phyloP scores from a whole-genome alignment of 1,284 basidiomycete species.

The Pseudozyma hubeiensis region DNA sequence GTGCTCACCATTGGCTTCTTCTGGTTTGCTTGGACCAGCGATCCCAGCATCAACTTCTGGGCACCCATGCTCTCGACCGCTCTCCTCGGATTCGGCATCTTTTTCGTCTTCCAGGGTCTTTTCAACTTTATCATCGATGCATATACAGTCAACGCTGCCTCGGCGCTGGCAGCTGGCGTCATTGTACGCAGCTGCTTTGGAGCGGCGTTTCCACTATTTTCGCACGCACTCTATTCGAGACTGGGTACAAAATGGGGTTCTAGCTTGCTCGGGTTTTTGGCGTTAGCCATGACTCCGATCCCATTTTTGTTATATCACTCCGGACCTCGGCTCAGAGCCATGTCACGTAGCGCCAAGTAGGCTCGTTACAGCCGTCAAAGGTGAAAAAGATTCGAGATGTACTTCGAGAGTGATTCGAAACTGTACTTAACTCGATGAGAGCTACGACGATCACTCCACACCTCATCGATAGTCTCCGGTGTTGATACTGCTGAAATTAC shows the following conservation, averaged over 20 bases:
- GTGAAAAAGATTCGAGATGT: neutral
- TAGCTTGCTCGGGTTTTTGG: slow-evolving; percentile 78
- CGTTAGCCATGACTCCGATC: slow-evolving; percentile 77
- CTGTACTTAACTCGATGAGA: too few relatives aligned
- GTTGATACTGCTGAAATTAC: too few relatives aligned
- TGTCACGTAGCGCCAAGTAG: slow-evolving; percentile 21
- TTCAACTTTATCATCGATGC: slow-evolving; percentile 72
- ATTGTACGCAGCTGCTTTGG: slow-evolving; percentile 77
- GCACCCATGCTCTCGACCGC: slow-evolving; percentile 71
- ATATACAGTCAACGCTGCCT: slow-evolving; percentile 72
- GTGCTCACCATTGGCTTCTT: slow-evolving; percentile 69
- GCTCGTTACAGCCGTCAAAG: too few relatives aligned
- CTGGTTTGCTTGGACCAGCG: slow-evolving; percentile 58
- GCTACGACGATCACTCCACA: too few relatives aligned
- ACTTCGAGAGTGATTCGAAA: neutral
- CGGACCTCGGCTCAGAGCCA: slow-evolving; percentile 65
- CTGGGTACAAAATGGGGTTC: slow-evolving; percentile 80
- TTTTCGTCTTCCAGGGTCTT: slow-evolving; percentile 74
- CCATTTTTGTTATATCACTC: slow-evolving; percentile 72
- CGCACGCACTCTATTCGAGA: slow-evolving; percentile 71
- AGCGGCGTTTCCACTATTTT: slow-evolving; percentile 72
- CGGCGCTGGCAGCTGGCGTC: slow-evolving; percentile 75
- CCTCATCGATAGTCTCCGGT: too few relatives aligned
- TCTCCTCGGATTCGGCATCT: slow-evolving; percentile 68
- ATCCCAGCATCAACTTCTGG: slow-evolving; percentile 66